Conservation (phyloP, 352 stramenopile genomes). For the Phytopythium kandeliae region DNA sequence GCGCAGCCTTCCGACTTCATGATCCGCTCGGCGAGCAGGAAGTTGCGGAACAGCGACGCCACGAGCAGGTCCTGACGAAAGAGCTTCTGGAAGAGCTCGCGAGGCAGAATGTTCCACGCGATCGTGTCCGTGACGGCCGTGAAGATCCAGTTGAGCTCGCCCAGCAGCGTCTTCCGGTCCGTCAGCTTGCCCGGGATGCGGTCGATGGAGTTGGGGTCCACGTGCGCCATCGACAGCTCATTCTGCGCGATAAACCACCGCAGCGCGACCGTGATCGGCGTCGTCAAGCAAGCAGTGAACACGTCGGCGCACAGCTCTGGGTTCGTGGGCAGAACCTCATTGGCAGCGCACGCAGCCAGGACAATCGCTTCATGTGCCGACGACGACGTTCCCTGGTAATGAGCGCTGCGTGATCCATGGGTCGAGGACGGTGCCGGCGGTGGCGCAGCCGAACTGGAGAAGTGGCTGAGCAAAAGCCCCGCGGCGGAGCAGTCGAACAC, state of each 20-base stretch:
- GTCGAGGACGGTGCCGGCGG: conserved; percentile 12
- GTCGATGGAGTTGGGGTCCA: conserved; percentile 84
- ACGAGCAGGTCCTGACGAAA: conserved; percentile 99
- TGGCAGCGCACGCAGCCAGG: conserved; percentile 90
- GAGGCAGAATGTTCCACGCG: conserved; percentile 98
- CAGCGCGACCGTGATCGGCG: conserved; percentile 97
- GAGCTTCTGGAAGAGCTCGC: conserved; percentile 96
- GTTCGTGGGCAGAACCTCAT: conserved; percentile 96
- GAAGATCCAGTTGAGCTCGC: conserved; percentile 99
- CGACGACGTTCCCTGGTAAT: conserved; percentile 12
- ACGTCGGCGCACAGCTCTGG: conserved; percentile 97
- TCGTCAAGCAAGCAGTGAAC: conserved; percentile 99
- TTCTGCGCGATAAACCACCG: conserved; percentile 97
- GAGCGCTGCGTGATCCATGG: not conserved
- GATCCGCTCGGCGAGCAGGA: conserved; percentile 97
- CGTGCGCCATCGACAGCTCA: conserved; percentile 82
- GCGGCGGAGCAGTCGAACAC: conserved; percentile 98
- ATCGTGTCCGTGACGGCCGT: conserved; percentile 99
- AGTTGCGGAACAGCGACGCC: conserved; percentile 98
- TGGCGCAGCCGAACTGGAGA: conserved; percentile 44
- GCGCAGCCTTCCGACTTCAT: conserved; percentile 87
- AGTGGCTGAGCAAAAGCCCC: conserved; percentile 94
- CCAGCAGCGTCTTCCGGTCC: conserved; percentile 91
- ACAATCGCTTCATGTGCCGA: conserved; percentile 92
- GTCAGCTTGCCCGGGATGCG: conserved; percentile 90